Conservation (phyloP, 371 early-diverging fungal genomes). For the Actinomortierella ambigua region DNA sequence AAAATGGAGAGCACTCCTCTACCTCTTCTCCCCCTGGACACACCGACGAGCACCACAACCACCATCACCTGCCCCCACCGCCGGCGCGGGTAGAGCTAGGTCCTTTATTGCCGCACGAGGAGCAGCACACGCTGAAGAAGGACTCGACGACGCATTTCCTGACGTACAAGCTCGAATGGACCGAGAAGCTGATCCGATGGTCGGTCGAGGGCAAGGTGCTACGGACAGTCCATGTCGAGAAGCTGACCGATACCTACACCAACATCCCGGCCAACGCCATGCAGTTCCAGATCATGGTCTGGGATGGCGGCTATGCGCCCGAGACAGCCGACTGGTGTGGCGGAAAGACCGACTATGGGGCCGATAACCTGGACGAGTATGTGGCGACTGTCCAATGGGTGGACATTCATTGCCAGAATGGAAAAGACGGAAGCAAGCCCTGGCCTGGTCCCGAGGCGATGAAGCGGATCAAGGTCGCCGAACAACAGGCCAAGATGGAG, state of each 20-base stretch:
- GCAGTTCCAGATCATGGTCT: conserved; percentile 35
- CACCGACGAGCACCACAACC: not conserved
- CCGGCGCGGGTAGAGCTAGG: no score
- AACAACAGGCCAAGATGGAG: not conserved
- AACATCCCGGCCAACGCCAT: conserved; percentile 20
- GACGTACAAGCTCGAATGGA: conserved; percentile 36
- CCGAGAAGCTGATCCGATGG: conserved; percentile 22
- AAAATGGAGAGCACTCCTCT: no score
- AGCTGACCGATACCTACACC: conserved; percentile 4
- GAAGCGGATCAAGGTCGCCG: conserved; percentile 21
- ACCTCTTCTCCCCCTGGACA: not conserved
- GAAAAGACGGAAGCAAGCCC: conserved; percentile 28
- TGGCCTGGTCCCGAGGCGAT: conserved; percentile 40
- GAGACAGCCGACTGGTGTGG: conserved; percentile 27
- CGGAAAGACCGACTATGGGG: conserved; percentile 23
- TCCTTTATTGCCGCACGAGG: conserved; percentile 15
- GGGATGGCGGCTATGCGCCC: conserved; percentile 27
- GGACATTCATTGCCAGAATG: conserved; percentile 22
- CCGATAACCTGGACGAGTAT: conserved; percentile 26
- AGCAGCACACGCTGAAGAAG: conserved; percentile 9
- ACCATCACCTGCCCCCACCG: no score
- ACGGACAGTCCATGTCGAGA: conserved; percentile 18
- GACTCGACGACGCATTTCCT: conserved; percentile 22
- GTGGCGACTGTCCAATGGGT: conserved; percentile 21
- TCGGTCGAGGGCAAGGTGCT: conserved; percentile 27